phyloP scores from a whole-genome alignment of 441 rosid genomes.

The Populus tomentosa region DNA sequence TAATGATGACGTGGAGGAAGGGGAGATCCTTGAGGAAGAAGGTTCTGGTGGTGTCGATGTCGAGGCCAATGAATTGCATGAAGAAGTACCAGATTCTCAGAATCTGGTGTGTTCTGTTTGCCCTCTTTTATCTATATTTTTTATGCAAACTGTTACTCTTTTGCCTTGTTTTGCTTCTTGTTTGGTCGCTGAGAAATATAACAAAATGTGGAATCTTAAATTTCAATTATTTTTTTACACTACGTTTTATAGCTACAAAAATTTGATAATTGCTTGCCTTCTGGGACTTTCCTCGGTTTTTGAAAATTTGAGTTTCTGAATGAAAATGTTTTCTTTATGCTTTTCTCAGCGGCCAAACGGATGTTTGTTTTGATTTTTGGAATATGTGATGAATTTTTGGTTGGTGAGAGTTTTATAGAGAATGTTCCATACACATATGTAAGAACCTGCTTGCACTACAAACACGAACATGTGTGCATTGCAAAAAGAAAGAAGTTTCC shows the following conservation, averaged over 20 bases:
- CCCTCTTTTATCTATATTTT: conserved; percentile 14
- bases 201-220: neutral
- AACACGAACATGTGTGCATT: conserved; percentile 46
- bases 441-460: conserved; percentile 49
- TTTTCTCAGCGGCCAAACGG: conserved; percentile 35
- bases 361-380: conserved; percentile 18
- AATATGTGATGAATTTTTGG: conserved; percentile 33
- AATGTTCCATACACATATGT: conserved; percentile 46
- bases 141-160: neutral
- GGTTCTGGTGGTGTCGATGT: conserved; percentile 26
- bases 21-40: conserved; percentile 90
- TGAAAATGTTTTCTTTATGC: neutral
- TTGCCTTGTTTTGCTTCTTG: conserved; percentile 13
- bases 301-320: neutral
- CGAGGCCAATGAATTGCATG: conserved; percentile 28
- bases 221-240: neutral
- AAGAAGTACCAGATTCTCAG: conserved; percentile 23
- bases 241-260: neutral
- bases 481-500: conserved; percentile 45
- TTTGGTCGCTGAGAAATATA: conserved; percentile 30
- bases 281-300: neutral
- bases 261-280: neutral
- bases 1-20: conserved; percentile 92
- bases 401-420: conserved; percentile 55
- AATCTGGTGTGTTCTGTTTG: conserved; percentile 72